A percentile compares a stretch with the other conserved stretches of the same genome.
phyloP scores from a whole-genome alignment of 805 yeast species.

The Candida parachauliodes region DNA sequence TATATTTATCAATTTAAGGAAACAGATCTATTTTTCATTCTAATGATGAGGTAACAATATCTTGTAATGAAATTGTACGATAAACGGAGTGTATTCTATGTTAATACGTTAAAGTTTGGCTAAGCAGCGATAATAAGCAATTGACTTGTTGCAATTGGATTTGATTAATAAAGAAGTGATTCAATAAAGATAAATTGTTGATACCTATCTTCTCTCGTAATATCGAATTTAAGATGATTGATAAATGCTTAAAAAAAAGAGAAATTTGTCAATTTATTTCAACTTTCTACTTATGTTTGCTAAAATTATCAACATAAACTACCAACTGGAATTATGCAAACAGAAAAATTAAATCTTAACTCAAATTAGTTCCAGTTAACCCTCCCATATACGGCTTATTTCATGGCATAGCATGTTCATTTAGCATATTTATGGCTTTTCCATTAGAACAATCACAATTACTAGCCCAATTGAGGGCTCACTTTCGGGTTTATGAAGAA shows the following conservation, averaged over 20 bases:
- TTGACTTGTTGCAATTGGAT: no score
- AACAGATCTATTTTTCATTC: background rate
- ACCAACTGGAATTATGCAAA: background rate
- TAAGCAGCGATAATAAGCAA: no score
- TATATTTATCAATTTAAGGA: background rate
- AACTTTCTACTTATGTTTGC: slow-evolving; percentile 1
- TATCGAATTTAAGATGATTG: no score
- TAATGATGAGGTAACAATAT: no score
- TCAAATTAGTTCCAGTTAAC: no score
- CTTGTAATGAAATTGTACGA: no score
- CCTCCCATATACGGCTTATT: background rate
- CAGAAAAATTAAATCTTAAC: no score
- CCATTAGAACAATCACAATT: slow-evolving; percentile 30
- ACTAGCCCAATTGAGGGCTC: slow-evolving; percentile 26
- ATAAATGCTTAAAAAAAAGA: background rate
- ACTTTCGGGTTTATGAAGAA: slow-evolving; percentile 22
- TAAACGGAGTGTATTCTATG: no score
- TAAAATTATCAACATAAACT: background rate
- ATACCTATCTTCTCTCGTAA: no score
- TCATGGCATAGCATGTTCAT: slow-evolving; percentile 1
- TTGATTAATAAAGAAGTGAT: no score
- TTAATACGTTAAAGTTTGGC: no score
- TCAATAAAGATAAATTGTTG: no score
- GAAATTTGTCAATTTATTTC: background rate
- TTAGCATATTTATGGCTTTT: slow-evolving; percentile 28